Evolutionary conservation across 306 rosid species (phyloP), one percentile per base, ranked within the genome.

Genomic region (Cucurbita maxima): DNA sequence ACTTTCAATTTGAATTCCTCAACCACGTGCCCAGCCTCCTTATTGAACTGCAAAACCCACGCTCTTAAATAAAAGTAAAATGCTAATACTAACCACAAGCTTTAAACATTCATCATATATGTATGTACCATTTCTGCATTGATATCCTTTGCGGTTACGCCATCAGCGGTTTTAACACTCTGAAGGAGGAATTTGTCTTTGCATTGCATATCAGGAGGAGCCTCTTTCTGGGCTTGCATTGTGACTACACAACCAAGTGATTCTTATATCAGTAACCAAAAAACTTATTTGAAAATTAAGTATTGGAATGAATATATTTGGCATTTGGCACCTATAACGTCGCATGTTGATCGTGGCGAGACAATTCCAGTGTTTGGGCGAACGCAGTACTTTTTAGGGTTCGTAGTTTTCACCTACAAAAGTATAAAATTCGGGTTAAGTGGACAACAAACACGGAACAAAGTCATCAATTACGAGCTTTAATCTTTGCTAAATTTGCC

Each of bases 331-430:
- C 98, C 98, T 84, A 81, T 88, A 61, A 92, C 87, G 62, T 92
- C 96, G 62, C 98, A 92, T n/a, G 96, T 82, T 45, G 98, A 85
- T 69, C 83, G 84, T 37, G 98, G 98, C 76, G 79, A 82, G 52
- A 92, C 92, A 72, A 92, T 14, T 77, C 98, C 98, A 5, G 96
- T 87, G 86, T 92, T 92, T n/a, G 98, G 98, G 62, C 98, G 92
- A 84, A 92, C 98, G 76, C 96, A 92, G 78, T 92, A 92, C 89
- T 92, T 92, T 78, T 87, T 92, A 0, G 98, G 98, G 82, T 92
- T 92, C 7, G 96, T 92, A 8, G 98, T 92, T 81, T 92, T 92
- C 76, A 92, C 98, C 98, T 92, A n/a, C 80, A 73, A 53, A 71
- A 52, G n/a, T 48, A 78, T 22, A 78, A 77, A 74, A 20, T 70